Conservation (phyloP, 2,329 filamentous ascomycete genomes). For the Pyricularia pennisetigena region DNA sequence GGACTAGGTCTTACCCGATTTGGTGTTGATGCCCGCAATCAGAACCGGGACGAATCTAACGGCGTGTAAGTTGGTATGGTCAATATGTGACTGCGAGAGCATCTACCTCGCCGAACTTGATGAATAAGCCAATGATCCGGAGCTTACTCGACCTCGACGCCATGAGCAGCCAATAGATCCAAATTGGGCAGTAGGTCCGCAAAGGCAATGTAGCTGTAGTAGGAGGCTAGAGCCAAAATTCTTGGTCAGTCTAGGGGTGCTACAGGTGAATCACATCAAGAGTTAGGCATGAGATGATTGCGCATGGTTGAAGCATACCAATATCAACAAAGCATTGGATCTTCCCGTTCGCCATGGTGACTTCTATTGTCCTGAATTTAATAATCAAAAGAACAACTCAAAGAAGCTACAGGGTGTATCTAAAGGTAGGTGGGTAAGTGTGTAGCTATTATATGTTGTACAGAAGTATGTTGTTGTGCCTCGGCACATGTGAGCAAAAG, state of each 20-base stretch:
- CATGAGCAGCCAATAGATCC: constrained; percentile 42
- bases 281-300: neutral
- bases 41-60: constrained; percentile 55
- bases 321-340: constrained; percentile 49
- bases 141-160: constrained; percentile 56
- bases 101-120: neutral
- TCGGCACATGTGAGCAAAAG: neutral
- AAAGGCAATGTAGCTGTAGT: constrained; percentile 48
- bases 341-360: constrained; percentile 7
- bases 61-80: neutral
- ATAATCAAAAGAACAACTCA: neutral
- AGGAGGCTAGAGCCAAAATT: constrained; percentile 42
- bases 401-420: neutral
- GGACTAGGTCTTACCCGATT: constrained; percentile 32
- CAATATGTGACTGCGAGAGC: neutral
- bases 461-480: neutral
- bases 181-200: constrained; percentile 48
- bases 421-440: too few species aligned
- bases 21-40: constrained; percentile 55
- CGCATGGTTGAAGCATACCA: constrained; percentile 31
- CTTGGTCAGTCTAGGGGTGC: neutral
- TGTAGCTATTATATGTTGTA: neutral
- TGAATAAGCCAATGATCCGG: neutral
- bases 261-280: neutral
- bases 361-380: neutral